phyloP scores from a whole-genome alignment of 2,329 filamentous ascomycete genomes.

The Paracamarosporium sp. region DNA sequence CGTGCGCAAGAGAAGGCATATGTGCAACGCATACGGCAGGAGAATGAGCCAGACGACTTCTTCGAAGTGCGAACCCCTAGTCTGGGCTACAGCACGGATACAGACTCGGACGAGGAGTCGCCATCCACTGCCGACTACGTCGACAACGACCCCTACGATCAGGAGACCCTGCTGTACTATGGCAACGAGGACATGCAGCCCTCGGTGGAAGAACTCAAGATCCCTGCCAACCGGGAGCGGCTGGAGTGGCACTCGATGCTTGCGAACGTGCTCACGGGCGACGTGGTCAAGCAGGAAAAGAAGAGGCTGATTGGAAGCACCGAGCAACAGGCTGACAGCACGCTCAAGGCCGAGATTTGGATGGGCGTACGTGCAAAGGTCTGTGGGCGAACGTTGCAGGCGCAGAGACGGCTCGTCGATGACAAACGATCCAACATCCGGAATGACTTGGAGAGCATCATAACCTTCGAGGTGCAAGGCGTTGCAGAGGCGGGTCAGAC shows the following conservation, averaged over 20 bases:
- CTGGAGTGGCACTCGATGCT: conserved; percentile 99
- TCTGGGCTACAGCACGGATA: conserved; percentile 73
- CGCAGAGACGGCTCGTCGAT: conserved; percentile 87
- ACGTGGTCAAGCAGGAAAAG: conserved; percentile 98
- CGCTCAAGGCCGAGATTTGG: conserved; percentile 78
- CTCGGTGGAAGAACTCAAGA: conserved; percentile 86
- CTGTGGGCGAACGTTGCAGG: conserved; percentile 81
- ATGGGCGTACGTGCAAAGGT: conserved; percentile 82
- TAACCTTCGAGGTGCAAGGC: conserved; percentile 92
- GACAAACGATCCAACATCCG: conserved; percentile 79
- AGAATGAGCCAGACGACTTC: conserved; percentile 72
- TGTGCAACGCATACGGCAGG: conserved; percentile 86
- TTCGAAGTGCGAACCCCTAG: conserved; percentile 76
- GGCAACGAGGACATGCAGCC: conserved; percentile 89
- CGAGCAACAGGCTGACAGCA: conserved; percentile 75
- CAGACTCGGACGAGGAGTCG: conserved; percentile 89
- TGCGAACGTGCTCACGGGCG: conserved; percentile 91
- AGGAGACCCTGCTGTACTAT: conserved; percentile 92
- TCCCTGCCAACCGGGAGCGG: conserved; percentile 85
- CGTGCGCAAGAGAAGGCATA: conserved; percentile 93
- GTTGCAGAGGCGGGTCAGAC: conserved; percentile 90
- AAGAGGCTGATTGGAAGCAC: conserved; percentile 86
- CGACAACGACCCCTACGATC: conserved; percentile 84
- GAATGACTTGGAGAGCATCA: conserved; percentile 82
- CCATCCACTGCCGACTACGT: conserved; percentile 83